Evolutionary conservation across 495 filamentous ascomycete species (phyloP).

Genomic region (Durotheca rogersii): DNA sequence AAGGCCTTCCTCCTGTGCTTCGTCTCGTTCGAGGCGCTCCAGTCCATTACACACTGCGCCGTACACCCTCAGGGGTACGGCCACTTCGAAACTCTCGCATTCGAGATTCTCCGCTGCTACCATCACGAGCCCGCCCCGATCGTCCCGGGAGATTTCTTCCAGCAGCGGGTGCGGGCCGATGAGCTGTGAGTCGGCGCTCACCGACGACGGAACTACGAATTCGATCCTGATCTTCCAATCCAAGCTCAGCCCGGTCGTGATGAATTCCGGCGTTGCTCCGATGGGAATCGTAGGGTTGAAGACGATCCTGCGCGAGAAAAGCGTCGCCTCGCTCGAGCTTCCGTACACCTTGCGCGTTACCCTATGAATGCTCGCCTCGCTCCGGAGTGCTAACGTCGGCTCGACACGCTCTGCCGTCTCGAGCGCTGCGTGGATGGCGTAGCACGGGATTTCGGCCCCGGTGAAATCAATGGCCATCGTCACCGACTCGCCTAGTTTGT

Average conservation of each 20-base stretch:
- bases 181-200: constrained; percentile 11
- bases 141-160: constrained; percentile 67
- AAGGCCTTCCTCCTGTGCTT: constrained; percentile 48
- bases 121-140: constrained; percentile 64
- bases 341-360: constrained; percentile 80
- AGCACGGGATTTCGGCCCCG: constrained; percentile 70
- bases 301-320: constrained; percentile 74
- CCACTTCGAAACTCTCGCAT: constrained; percentile 88
- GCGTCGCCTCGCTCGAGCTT: constrained; percentile 71
- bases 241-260: constrained; percentile 80
- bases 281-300: constrained; percentile 81
- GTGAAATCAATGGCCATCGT: constrained; percentile 80
- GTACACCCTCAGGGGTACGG: constrained; percentile 79
- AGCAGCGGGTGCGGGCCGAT: constrained; percentile 43
- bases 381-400: constrained; percentile 76
- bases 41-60: constrained; percentile 58
- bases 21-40: constrained; percentile 52
- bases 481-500: constrained; percentile 85
- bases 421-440: constrained; percentile 71
- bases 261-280: constrained; percentile 79
- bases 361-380: constrained; percentile 75
- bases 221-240: constrained; percentile 87
- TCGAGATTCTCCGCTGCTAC: constrained; percentile 72
- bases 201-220: constrained; percentile 67
- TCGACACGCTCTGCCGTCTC: constrained; percentile 81